Evolutionary conservation across 1,284 basidiomycete genomes (phyloP), one percentile per base, ranked within the genome.

Genomic region (Lentinula novae-zelandiae): DNA sequence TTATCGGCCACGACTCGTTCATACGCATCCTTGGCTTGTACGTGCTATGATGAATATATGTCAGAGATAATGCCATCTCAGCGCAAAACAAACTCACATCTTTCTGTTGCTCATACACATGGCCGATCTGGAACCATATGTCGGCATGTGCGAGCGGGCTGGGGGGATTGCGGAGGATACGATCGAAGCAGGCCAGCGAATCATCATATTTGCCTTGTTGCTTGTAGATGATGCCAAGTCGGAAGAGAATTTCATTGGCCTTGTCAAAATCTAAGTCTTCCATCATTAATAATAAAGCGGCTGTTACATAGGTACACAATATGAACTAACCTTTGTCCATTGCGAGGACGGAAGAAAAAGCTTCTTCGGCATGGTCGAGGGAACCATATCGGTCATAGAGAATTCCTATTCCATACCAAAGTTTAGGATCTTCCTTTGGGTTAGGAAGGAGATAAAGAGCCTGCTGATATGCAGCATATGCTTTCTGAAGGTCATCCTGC

Each of bases 111-210:
- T 99, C 97, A 70, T 95, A 95, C 17, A 99, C 96, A 71, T 99
- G 97, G 1, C 97, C 96, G 64, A 99, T 98, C 77, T 99, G 97
- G 85, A 99, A 99, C 94, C 95, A 98, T 65, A 99, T 98, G 70
- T 99, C 96, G 66, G 95, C 94, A 70, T 96, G 93, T 13, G 96
- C 96, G 39, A 99, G 86, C 0, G 97, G 96, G 65, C 87, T 90
- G 13, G 97, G 96, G 3, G 97, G 96, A 69, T 95, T 96, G 67
- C 91, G 89, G 62, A 99, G 86, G 63, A 99, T 99, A 70, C 93
- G 93, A 69, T 96, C 93, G 78, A 99, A 99, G 78, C 95, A 97
- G 58, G 87, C 84, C 22, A 97, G 81, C 31, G 88, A 91, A 20
- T 93, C 89, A 3, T 84, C 77, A 68, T 93, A 96, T 76, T 98